Evolutionary conservation across 176 grass and related monocot species (phyloP).

Genomic region (Hsuehochloa calcarea): DNA sequence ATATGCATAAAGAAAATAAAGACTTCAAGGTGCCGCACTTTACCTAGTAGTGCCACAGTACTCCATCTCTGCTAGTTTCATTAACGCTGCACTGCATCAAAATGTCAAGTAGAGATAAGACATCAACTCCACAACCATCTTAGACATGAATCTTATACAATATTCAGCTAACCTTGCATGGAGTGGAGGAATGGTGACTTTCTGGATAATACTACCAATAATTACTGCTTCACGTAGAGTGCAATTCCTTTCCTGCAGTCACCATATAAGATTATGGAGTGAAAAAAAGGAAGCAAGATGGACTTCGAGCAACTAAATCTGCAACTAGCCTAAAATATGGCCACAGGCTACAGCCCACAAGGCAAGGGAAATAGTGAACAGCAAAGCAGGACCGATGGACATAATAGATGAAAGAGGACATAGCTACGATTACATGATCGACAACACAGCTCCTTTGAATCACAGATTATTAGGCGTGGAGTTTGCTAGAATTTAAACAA

Average conservation of each 20-base stretch:
- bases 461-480: background rate
- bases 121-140: conserved; percentile 17
- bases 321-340: background rate
- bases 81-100: conserved; percentile 68
- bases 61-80: conserved; percentile 89
- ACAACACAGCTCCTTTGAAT: background rate
- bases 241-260: conserved; percentile 66
- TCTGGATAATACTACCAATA: conserved; percentile 89
- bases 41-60: conserved; percentile 98
- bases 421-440: background rate
- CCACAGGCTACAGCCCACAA: background rate
- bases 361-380: background rate
- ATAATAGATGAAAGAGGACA: background rate
- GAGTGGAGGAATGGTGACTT: conserved; percentile 82
- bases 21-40: background rate
- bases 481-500: background rate
- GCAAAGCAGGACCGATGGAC: background rate
- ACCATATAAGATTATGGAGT: conserved; percentile 13
- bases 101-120: conserved; percentile 25
- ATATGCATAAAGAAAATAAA: background rate
- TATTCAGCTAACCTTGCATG: conserved; percentile 69
- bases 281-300: background rate
- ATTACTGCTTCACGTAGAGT: conserved; percentile 92
- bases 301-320: background rate
- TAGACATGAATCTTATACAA: background rate